Base-by-base conservation (phyloP, 2,329 filamentous ascomycete species). In the Exophiala oligosperma region DNA sequence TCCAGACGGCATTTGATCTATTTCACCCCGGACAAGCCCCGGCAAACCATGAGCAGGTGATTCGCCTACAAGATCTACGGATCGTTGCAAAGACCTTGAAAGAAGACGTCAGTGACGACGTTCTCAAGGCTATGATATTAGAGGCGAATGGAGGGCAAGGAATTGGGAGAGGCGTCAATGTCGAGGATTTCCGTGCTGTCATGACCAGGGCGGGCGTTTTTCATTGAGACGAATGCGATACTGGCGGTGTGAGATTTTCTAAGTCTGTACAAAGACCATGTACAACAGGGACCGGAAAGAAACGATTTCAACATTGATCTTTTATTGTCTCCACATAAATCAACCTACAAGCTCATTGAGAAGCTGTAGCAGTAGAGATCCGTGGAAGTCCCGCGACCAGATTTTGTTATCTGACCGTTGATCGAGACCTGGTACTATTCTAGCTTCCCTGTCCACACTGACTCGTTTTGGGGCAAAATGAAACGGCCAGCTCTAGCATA, bases 51-150 rank as follows among this genome's bases (percentile, higher is more conserved):
- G 69, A 68, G 21, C 79, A 82, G 1, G 84, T 84, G n/a, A 96
- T 99, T 65, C 94, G 89, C 1, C 69, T 97, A 28, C 82, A 82
- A 14, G 89, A 96, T 74, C 76, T 99, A 70, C 84, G 85, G 70
- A 81, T 88, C 68, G 87, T 97, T 54, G 92, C 92, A 43, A 85
- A 84, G 66, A 84, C 91, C 67, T 76, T 99, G 67, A 90, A 91
- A 74, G 91, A 96, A 75, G 91, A 87, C 52, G 87, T 96, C 24
- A 84, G 85, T 59, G 94, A 97, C 68, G 87, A 91, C 49, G 75
- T 96, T 70, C 77, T 99, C 70, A 85, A 84, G 76, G 92, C 97
- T 77, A 99, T 99, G 94, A 88, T 99, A 57, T 78, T 92, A 49
- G 93, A 97, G 79, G 94, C 93, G 49, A 97, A 95, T 73, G 90